Conservation (phyloP, 1,139 yeast genomes). For the Scheffersomyces illinoinensis region DNA sequence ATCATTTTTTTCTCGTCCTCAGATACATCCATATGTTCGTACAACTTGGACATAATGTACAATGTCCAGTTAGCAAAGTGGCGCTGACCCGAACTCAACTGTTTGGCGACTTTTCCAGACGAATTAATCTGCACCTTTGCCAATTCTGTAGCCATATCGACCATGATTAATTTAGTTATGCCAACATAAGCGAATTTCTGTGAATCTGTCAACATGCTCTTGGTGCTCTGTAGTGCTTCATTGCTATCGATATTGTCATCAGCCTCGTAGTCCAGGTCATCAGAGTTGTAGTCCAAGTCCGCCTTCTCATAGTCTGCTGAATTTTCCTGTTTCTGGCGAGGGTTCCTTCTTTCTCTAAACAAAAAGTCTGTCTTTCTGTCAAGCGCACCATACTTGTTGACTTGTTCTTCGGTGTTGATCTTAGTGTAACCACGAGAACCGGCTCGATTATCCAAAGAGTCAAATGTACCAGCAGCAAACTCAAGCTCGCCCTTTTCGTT, state of each 20-base stretch:
- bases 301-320: constrained; percentile 9
- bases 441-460: constrained; percentile 21
- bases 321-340: constrained; percentile 12
- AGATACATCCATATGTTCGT: constrained; percentile 75
- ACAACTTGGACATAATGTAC: constrained; percentile 67
- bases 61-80: constrained; percentile 87
- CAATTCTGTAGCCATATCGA: constrained; percentile 78
- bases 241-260: constrained; percentile 49
- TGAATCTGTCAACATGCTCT: constrained; percentile 73
- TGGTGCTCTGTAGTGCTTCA: constrained; percentile 77
- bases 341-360: constrained; percentile 42
- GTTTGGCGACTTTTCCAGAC: constrained; percentile 55
- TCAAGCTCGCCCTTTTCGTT: constrained; percentile 53
- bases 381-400: constrained; percentile 69
- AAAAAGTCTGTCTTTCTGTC: constrained; percentile 84
- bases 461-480: constrained; percentile 25
- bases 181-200: constrained; percentile 95
- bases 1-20: constrained; percentile 85
- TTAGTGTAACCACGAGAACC: constrained; percentile 73
- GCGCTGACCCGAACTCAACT: constrained; percentile 70
- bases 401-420: constrained; percentile 85
- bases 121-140: constrained; percentile 59
- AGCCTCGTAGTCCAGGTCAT: constrained; percentile 25
- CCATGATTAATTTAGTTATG: constrained; percentile 69
- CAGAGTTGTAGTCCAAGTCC: constrained; percentile 23